phyloP scores from a whole-genome alignment of 2,329 filamentous ascomycete genomes.

The Xylariaceae sp. region DNA sequence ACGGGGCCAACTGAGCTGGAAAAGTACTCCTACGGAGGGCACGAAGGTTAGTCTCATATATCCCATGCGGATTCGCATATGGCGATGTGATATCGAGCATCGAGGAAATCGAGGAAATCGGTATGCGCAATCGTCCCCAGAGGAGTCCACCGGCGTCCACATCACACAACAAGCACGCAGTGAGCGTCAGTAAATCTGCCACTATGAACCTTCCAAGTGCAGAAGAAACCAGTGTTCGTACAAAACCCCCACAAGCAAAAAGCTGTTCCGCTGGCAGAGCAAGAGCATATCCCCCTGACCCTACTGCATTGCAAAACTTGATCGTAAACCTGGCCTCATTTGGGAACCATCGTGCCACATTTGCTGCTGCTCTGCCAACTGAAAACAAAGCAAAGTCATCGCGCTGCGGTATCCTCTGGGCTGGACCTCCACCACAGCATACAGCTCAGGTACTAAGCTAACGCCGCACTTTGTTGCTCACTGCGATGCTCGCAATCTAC shows the following conservation, averaged over 20 bases:
- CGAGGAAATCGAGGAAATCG: slow-evolving; percentile 22
- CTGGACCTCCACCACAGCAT: slow-evolving; percentile 5
- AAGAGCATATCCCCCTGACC: slow-evolving; percentile 10
- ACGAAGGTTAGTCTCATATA: slow-evolving; percentile 61
- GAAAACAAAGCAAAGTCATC: slow-evolving; percentile 8
- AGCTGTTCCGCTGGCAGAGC: slow-evolving; percentile 17
- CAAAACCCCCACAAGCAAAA: slow-evolving; percentile 5
- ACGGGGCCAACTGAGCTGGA: slow-evolving; percentile 78
- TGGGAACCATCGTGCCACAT: neutral
- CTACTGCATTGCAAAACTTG: neutral
- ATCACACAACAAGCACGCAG: slow-evolving; percentile 57
- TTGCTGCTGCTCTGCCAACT: slow-evolving; percentile 18
- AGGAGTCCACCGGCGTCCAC: slow-evolving; percentile 28
- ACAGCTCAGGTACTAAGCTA: neutral
- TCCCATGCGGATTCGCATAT: slow-evolving; percentile 33
- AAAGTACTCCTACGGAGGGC: slow-evolving; percentile 87
- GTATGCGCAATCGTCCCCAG: slow-evolving; percentile 20
- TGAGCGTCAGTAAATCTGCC: slow-evolving; percentile 40
- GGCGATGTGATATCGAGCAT: slow-evolving; percentile 27
- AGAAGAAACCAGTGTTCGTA: slow-evolving; percentile 1
- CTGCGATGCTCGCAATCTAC: slow-evolving; percentile 46
- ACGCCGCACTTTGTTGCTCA: slow-evolving; percentile 37
- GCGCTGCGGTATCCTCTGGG: neutral
- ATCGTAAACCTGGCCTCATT: slow-evolving; percentile 2
- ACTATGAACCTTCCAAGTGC: slow-evolving; percentile 13